Percentiles rank a stretch among this genome's conserved stretches.
Conservation (phyloP, 176 grass and related monocot genomes). For the Paspalum notatum region DNA sequence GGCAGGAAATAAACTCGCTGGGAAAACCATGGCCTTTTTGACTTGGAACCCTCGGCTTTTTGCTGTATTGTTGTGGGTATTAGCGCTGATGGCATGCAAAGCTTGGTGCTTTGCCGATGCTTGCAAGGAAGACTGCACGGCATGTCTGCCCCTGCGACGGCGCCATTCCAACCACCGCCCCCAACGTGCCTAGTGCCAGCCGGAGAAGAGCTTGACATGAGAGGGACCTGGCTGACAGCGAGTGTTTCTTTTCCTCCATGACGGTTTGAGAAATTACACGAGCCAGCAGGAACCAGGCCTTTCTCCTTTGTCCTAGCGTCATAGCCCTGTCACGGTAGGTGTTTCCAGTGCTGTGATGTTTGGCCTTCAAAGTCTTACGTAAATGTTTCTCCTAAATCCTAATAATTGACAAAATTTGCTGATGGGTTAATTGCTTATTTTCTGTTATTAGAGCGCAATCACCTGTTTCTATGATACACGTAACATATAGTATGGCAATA, state of each 20-base stretch:
- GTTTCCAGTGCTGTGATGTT: constrained; percentile 21
- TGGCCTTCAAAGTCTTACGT: background rate
- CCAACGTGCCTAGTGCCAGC: background rate
- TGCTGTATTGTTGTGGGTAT: background rate
- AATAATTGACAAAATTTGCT: background rate
- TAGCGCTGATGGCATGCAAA: constrained; percentile 2
- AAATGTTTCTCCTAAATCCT: background rate
- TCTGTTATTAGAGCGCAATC: background rate
- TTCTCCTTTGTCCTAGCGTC: background rate
- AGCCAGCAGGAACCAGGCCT: background rate
- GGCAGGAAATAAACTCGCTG: background rate
- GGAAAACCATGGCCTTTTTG: background rate
- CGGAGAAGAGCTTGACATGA: constrained; percentile 20
- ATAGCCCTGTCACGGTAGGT: constrained; percentile 24
- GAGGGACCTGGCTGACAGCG: constrained; percentile 7
- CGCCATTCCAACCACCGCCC: constrained; percentile 43
- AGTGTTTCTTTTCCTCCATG: background rate
- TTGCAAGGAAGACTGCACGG: background rate
- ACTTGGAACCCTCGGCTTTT: constrained; percentile 8
- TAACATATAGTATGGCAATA: too few species aligned
- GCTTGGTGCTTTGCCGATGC: background rate
- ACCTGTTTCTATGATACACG: background rate
- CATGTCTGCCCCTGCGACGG: background rate
- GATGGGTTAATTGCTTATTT: background rate
- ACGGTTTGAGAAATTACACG: background rate